Evolutionary conservation across 306 rosid species (phyloP).

Genomic region (Canavalia gladiata): DNA sequence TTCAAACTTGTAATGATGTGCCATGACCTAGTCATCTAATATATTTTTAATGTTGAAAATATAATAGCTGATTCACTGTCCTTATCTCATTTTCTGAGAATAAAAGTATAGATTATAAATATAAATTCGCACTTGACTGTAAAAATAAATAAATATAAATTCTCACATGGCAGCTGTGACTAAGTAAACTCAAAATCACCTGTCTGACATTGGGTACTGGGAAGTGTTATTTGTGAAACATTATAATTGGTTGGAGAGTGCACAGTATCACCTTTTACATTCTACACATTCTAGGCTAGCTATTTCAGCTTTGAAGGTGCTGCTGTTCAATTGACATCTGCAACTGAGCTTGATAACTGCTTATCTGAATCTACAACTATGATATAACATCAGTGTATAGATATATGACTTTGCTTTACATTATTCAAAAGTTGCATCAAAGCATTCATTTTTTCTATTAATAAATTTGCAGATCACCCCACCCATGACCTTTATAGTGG

Average conservation of each 20-base stretch:
- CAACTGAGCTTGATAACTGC: constrained; percentile 27
- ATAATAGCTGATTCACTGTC: constrained; percentile 1
- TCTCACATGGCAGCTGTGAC: not conserved
- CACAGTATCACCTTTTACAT: constrained; percentile 22
- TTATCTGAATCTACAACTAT: constrained; percentile 31
- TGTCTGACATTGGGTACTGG: constrained; percentile 14
- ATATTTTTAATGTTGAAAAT: constrained; percentile 9
- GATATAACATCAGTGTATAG: constrained; percentile 13
- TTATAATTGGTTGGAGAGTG: constrained; percentile 35
- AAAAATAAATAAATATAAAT: constrained; percentile 4
- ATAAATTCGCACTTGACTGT: constrained; percentile 2
- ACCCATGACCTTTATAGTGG: constrained; percentile 67
- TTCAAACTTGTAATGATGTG: constrained; percentile 21
- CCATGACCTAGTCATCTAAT: constrained; percentile 17
- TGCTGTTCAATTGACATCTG: constrained; percentile 26
- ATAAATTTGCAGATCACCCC: constrained; percentile 81
- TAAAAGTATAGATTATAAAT: constrained; percentile 25
- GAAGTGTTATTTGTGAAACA: constrained; percentile 6
- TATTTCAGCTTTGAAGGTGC: constrained; percentile 29
- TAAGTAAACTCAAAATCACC: constrained; percentile 8
- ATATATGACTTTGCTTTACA: constrained; percentile 10
- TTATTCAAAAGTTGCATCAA: constrained; percentile 17
- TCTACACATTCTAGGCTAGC: constrained; percentile 28
- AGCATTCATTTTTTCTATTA: constrained; percentile 38
- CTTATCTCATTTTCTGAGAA: constrained; percentile 28